Evolutionary conservation across 1,284 basidiomycete genomes (phyloP).

Genomic region (Microbotryomycetes sp.): DNA sequence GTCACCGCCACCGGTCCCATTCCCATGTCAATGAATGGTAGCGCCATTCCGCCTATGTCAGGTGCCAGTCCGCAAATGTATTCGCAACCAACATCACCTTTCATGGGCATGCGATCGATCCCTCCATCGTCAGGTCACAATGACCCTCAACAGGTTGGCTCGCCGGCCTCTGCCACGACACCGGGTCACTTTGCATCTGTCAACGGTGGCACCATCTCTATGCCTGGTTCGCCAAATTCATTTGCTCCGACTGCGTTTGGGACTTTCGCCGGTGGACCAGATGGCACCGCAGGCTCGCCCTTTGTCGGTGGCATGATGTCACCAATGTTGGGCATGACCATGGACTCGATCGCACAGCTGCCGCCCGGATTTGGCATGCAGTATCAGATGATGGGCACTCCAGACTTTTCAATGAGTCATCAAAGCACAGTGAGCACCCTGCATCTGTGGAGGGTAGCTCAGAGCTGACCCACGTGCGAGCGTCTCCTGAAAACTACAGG

Average conservation of each 20-base stretch:
- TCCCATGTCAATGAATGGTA: no score
- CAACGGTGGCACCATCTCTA: background rate
- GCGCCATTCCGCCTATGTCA: no score
- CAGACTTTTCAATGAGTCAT: conserved; percentile 1
- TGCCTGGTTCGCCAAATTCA: background rate
- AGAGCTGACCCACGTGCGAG: background rate
- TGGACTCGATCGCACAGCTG: background rate
- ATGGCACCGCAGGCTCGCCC: background rate
- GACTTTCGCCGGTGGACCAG: background rate
- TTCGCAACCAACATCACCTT: conserved; percentile 15
- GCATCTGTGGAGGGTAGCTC: background rate
- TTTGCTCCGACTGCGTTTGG: background rate
- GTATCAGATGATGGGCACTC: background rate
- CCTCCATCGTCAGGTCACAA: background rate
- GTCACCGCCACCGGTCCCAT: background rate
- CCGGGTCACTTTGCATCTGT: background rate
- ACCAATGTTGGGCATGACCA: background rate
- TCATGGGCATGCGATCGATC: conserved; percentile 3
- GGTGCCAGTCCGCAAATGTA: background rate
- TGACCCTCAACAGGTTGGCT: background rate
- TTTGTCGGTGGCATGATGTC: conserved; percentile 2
- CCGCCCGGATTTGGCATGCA: background rate
- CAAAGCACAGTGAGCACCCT: background rate
- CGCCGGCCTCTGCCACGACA: background rate
- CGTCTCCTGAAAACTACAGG: conserved; percentile 41